Evolutionary conservation across 2,329 filamentous ascomycete genomes (phyloP).

Genomic region (Malbranchea zuffiana): DNA sequence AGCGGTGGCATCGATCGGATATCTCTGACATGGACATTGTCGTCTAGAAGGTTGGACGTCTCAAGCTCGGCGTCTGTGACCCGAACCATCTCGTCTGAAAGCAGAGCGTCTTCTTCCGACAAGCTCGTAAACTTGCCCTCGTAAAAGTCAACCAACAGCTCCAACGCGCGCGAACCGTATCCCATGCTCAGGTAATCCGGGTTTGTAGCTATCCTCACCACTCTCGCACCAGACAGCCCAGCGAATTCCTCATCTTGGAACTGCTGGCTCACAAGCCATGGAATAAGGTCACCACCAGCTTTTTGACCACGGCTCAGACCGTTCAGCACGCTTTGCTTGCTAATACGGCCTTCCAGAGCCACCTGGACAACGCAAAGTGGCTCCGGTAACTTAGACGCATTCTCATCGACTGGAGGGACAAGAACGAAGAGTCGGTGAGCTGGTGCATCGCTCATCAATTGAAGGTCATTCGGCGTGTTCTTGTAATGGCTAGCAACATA

Average conservation of each 20-base stretch:
- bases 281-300: slow-evolving; percentile 85
- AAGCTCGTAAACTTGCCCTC: slow-evolving; percentile 83
- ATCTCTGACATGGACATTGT: slow-evolving; percentile 82
- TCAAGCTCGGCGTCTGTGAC: slow-evolving; percentile 75
- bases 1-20: slow-evolving; percentile 86
- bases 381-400: slow-evolving; percentile 70
- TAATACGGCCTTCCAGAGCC: slow-evolving; percentile 88
- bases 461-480: slow-evolving; percentile 95
- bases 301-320: slow-evolving; percentile 79
- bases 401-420: slow-evolving; percentile 71
- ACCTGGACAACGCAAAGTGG: slow-evolving; percentile 93
- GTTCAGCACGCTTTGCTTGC: slow-evolving; percentile 80
- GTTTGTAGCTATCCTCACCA: slow-evolving; percentile 93
- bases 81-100: slow-evolving; percentile 54
- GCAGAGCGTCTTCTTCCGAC: slow-evolving; percentile 54
- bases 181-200: slow-evolving; percentile 89
- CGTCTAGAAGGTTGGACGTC: slow-evolving; percentile 63
- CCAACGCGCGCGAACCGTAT: slow-evolving; percentile 78
- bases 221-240: slow-evolving; percentile 75
- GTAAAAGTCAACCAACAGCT: slow-evolving; percentile 84
- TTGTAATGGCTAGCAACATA: slow-evolving; percentile 98
- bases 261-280: slow-evolving; percentile 94
- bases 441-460: slow-evolving; percentile 94
- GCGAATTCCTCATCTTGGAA: slow-evolving; percentile 98
- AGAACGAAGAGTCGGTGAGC: slow-evolving; percentile 94